These are phyloP conservation scores for Neopestalotiopsis sp. DNA, from an alignment of 2,329 filamentous ascomycete genomes.

Conservation along the genomic window DNA sequence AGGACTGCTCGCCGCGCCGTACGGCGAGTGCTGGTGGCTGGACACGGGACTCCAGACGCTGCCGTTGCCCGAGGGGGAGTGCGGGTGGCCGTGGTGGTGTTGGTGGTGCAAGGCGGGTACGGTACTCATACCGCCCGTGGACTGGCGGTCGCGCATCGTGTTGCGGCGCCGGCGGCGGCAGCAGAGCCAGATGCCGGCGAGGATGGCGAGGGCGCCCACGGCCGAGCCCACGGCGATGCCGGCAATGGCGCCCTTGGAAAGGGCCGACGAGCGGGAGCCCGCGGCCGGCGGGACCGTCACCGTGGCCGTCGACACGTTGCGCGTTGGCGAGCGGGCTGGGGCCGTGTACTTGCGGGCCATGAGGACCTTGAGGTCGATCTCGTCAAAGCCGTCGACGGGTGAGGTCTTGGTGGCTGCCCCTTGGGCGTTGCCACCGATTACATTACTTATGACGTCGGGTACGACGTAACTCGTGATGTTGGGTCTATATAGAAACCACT, in stretches of 20 bases:
- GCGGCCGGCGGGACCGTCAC: not conserved
- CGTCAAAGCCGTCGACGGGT: constrained; percentile 55
- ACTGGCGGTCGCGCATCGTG: not conserved
- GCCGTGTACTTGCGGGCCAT: constrained; percentile 56
- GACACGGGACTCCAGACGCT: constrained; percentile 6
- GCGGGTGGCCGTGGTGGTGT: not conserved
- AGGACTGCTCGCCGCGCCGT: not conserved
- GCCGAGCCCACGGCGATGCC: constrained; percentile 46
- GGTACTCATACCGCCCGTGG: not conserved
- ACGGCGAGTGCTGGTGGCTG: constrained; percentile 5
- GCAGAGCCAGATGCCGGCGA: constrained; percentile 37
- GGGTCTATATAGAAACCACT: constrained; percentile 57
- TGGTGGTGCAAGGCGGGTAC: not conserved
- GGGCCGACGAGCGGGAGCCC: constrained; percentile 12
- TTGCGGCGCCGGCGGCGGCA: constrained; percentile 30
- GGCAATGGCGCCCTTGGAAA: constrained; percentile 40
- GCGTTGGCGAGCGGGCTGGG: constrained; percentile 55
- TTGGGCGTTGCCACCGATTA: constrained; percentile 54
- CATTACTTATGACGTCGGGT: constrained; percentile 54
- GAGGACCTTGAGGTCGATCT: constrained; percentile 57
- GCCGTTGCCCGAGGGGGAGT: not conserved
- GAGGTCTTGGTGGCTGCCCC: constrained; percentile 60
- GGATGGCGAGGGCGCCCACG: constrained; percentile 33
- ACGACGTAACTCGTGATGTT: constrained; percentile 59
- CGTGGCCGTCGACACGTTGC: constrained; percentile 37